Evolutionary conservation across 2,329 filamentous ascomycete genomes (phyloP), one percentile per base, ranked within the genome.

Genomic region (Monosporascus sp.): DNA sequence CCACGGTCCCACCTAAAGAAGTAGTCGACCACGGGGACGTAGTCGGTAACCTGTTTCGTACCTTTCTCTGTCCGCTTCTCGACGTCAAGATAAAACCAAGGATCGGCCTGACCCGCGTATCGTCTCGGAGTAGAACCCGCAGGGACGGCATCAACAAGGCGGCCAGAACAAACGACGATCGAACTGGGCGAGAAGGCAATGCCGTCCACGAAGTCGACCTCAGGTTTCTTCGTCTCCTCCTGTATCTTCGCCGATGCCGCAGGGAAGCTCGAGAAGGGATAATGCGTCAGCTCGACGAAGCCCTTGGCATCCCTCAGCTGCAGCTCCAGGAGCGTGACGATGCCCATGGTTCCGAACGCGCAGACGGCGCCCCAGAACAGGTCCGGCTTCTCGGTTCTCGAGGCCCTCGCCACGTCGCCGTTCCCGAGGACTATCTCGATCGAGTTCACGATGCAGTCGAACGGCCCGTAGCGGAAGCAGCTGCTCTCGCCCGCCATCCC

Each of bases 21-120:
- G 67, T 89, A 89, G 63, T 88, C 85, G 2, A 71, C 70, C 1
- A 88, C 60, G 0, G 84, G 84, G 2, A 88, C 77, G 53, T 79
- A 80, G 54, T 87, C 81, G 6, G 67, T 60, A 2, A 74, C 67
- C 2, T 69, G 67, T 17, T 68, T 58, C 6, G 58, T 51, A 5
- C 62, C 55, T 1, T 59, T 67, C 59, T 56, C 61, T 5, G 55
- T 65, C 11, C 61, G 64, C n/a, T 75, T 68, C 58, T 81, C 70
- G 1, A 80, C 86, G 58, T 88, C 86, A 3, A 90, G 71, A 55
- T 89, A 91, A 64, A 89, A 89, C 88, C 87, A 91, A 0, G 85
- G 82, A 58, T 91, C 87, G 4, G 66, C 68, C 0, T 79, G 71
- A 11, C 78, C 73, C n/a, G 78, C 79, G 66, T 89, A 87, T 0